phyloP scores from a whole-genome alignment of 2,329 filamentous ascomycete genomes.

The Claviceps paspali region DNA sequence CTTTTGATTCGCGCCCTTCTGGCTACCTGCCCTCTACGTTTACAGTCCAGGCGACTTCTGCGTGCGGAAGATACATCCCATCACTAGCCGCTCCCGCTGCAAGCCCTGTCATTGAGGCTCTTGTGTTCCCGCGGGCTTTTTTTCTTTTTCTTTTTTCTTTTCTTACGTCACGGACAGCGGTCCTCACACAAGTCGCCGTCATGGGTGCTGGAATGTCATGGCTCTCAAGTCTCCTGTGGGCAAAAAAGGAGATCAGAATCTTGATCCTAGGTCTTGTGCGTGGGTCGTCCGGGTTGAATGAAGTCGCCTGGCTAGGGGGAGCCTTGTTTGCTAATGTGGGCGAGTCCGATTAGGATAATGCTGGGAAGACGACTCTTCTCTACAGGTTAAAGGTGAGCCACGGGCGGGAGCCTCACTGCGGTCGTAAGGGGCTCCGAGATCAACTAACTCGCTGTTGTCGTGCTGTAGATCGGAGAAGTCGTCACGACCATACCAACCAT shows the following conservation, averaged over 20 bases:
- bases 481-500: conserved; percentile 99
- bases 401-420: too few species aligned
- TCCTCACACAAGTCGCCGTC: conserved; percentile 16
- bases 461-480: conserved; percentile 79
- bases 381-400: conserved; percentile 83
- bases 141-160: too few species aligned
- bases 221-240: conserved; percentile 62
- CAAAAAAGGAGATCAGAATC: conserved; percentile 97
- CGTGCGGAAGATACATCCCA: too few species aligned
- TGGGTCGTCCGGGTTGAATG: background rate
- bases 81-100: too few species aligned
- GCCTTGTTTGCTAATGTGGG: conserved; percentile 8
- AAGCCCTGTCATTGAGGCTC: too few species aligned
- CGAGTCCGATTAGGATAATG: conserved; percentile 60
- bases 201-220: conserved; percentile 54
- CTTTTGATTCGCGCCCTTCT: too few species aligned
- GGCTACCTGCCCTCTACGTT: too few species aligned
- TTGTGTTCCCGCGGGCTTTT: too few species aligned
- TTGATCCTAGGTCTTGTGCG: conserved; percentile 83
- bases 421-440: too few species aligned
- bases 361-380: conserved; percentile 90
- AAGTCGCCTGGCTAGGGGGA: background rate
- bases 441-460: background rate
- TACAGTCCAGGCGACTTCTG: too few species aligned
- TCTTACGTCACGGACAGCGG: too few species aligned